Evolutionary conservation across 2,329 filamentous ascomycete species (phyloP).

Genomic region (Scedosporium minutisporum): DNA sequence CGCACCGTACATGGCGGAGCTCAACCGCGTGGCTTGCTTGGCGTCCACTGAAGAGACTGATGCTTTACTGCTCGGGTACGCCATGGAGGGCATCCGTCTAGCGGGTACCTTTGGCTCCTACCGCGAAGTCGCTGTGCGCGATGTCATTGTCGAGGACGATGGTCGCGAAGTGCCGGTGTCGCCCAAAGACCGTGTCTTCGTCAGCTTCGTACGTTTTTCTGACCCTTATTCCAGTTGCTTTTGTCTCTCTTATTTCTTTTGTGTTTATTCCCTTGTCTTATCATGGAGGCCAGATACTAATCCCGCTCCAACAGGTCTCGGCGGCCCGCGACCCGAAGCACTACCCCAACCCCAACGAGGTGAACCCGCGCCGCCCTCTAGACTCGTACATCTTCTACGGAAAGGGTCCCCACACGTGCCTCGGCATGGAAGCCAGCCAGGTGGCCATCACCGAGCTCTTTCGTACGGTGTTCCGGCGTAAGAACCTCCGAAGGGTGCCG

Average conservation of each 20-base stretch:
- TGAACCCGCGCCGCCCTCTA: constrained; percentile 54
- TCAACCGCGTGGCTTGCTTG: constrained; percentile 49
- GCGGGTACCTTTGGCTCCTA: constrained; percentile 53
- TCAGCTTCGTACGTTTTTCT: constrained; percentile 43
- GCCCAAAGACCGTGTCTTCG: constrained; percentile 50
- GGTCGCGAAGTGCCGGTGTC: constrained; percentile 40
- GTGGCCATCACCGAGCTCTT: constrained; percentile 59
- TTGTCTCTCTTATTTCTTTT: neutral
- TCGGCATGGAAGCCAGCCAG: constrained; percentile 51
- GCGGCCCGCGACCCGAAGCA: constrained; percentile 45
- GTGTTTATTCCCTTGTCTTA: neutral
- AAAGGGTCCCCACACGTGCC: constrained; percentile 50
- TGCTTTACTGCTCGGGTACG: constrained; percentile 56
- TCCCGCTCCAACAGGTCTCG: constrained; percentile 18
- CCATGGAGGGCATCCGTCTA: constrained; percentile 62
- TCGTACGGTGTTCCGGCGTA: constrained; percentile 51
- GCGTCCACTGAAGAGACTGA: constrained; percentile 49
- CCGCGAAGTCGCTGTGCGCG: constrained; percentile 36
- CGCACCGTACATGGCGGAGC: constrained; percentile 44
- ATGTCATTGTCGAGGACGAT: constrained; percentile 38
- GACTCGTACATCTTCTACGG: constrained; percentile 57
- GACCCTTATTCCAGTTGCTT: neutral
- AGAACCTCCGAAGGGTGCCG: constrained; percentile 49
- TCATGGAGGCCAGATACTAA: neutral
- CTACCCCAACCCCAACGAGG: constrained; percentile 51